Conservation (phyloP, 257 asterid species). For the Dorcoceras hygrometricum region DNA sequence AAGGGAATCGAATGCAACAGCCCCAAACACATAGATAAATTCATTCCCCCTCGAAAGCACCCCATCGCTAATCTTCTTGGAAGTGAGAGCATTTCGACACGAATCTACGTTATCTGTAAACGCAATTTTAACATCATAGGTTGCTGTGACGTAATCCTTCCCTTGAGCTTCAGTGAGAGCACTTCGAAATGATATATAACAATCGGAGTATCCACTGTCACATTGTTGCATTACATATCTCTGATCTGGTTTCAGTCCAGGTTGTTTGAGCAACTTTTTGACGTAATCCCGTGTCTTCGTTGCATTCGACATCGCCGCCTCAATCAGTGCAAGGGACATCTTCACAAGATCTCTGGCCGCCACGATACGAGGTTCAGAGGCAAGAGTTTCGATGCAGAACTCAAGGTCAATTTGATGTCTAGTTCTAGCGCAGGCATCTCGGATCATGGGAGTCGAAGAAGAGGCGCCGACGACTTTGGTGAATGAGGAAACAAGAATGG, state of each 20-base stretch:
- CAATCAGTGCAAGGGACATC: neutral
- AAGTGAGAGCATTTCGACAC: slow-evolving; percentile 10
- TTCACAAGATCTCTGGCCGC: neutral
- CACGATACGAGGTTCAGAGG: neutral
- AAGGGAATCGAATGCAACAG: slow-evolving; percentile 15
- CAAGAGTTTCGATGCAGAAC: neutral
- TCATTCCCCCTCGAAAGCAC: slow-evolving; percentile 20
- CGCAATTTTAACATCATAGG: slow-evolving; percentile 27
- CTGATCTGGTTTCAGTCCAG: neutral
- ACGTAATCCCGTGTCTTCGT: neutral
- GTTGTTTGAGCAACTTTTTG: neutral
- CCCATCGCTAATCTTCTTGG: slow-evolving; percentile 10
- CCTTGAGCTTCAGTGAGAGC: slow-evolving; percentile 13
- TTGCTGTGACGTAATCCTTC: slow-evolving; percentile 11
- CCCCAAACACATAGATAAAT: slow-evolving; percentile 7
- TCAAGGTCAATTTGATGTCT: too few relatives aligned
- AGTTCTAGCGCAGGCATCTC: neutral
- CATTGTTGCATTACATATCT: slow-evolving; percentile 14
- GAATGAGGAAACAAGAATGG: neutral
- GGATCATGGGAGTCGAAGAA: neutral
- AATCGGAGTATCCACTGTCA: neutral
- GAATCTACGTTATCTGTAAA: slow-evolving; percentile 10
- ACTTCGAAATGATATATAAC: neutral
- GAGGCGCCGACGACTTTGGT: neutral
- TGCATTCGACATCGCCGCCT: neutral